Conservation (phyloP, 2,329 filamentous ascomycete genomes). For the Thielaviopsis populi region DNA sequence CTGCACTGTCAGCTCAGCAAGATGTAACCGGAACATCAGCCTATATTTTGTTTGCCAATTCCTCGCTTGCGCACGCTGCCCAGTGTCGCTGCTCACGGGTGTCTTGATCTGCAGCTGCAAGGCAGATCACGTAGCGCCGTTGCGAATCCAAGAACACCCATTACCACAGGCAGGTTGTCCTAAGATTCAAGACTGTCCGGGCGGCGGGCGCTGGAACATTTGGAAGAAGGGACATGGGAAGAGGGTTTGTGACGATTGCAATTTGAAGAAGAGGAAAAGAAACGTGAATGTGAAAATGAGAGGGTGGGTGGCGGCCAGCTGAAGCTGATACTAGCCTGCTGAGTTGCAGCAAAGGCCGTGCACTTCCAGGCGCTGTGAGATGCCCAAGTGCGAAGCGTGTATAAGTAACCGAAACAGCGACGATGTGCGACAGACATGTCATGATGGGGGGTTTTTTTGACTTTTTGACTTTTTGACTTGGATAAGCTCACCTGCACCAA, state of each 20-base stretch:
- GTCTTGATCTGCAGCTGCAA: slow-evolving; percentile 2
- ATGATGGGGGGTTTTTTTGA: background rate
- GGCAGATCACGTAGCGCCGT: background rate
- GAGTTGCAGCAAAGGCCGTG: background rate
- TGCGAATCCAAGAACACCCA: background rate
- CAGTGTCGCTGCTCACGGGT: background rate
- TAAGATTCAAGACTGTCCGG: background rate
- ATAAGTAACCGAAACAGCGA: background rate
- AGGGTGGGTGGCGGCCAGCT: background rate
- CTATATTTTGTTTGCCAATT: background rate
- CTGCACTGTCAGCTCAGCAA: background rate
- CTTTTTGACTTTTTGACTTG: too few relatives aligned
- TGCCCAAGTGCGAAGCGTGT: background rate
- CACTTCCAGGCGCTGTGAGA: background rate
- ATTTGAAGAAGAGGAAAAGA: background rate
- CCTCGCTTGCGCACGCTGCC: background rate
- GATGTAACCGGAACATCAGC: background rate
- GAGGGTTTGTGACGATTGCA: background rate
- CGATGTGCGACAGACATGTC: background rate
- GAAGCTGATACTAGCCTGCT: background rate
- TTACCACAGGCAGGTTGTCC: too few relatives aligned
- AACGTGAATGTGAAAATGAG: background rate
- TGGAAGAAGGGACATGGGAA: background rate
- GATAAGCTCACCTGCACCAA: background rate
- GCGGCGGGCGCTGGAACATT: background rate